These are phyloP conservation scores for Nitzschia sp. DNA, from an alignment of 108 stramenopile species.

Conservation along the genomic window DNA sequence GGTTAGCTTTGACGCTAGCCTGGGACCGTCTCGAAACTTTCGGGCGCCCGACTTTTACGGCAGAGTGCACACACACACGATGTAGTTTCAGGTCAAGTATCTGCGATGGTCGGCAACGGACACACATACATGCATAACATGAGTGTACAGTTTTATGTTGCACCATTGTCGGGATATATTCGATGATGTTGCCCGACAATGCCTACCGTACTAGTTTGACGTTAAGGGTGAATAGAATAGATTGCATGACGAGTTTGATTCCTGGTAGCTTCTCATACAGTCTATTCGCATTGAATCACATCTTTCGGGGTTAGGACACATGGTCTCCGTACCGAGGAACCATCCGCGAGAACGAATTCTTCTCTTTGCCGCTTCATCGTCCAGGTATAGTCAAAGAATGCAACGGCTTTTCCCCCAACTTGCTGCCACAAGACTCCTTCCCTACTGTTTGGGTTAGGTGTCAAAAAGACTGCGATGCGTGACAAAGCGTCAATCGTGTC, in stretches of 20 bases:
- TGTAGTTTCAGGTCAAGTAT: too few relatives aligned
- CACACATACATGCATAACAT: too few relatives aligned
- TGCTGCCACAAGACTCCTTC: constrained; percentile 67
- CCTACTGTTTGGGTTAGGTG: constrained; percentile 61
- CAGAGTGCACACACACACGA: too few relatives aligned
- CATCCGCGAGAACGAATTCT: constrained; percentile 4
- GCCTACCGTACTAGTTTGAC: too few relatives aligned
- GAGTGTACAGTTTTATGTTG: too few relatives aligned
- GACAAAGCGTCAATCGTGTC: constrained; percentile 35
- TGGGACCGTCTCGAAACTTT: neutral
- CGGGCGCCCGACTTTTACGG: too few relatives aligned
- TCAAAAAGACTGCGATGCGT: constrained; percentile 55
- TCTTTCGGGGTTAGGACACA: constrained; percentile 10
- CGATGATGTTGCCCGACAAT: too few relatives aligned
- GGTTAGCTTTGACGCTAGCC: neutral
- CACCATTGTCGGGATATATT: too few relatives aligned
- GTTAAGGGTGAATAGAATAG: too few relatives aligned
- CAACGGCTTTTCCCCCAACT: constrained; percentile 54
- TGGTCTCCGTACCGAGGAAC: constrained; percentile 26
- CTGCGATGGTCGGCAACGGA: too few relatives aligned
- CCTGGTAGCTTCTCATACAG: too few relatives aligned
- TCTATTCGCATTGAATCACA: constrained; percentile 5
- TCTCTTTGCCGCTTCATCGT: constrained; percentile 40
- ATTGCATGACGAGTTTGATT: too few relatives aligned
- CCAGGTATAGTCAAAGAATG: constrained; percentile 61